phyloP scores from a whole-genome alignment of 2,329 filamentous ascomycete genomes.

The Coleophoma crateriformis region DNA sequence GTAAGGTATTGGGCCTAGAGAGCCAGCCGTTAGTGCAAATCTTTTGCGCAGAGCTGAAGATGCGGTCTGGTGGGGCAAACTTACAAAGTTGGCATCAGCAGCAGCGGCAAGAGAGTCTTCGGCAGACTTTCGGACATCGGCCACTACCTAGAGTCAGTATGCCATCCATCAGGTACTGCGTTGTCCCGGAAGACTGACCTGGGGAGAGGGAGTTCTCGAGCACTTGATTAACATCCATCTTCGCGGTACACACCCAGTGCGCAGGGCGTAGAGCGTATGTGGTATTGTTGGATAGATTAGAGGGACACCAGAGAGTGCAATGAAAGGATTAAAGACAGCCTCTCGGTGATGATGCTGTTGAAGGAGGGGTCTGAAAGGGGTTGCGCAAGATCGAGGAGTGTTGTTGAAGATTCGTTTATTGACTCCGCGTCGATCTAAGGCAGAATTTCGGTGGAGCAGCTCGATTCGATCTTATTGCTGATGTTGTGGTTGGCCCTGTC shows the following conservation, averaged over 20 bases:
- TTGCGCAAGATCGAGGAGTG: conserved; percentile 5
- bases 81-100: conserved; percentile 91
- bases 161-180: no score
- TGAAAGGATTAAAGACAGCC: background rate
- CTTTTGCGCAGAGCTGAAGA: conserved; percentile 12
- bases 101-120: conserved; percentile 93
- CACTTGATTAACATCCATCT: conserved; percentile 97
- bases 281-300: background rate
- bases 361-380: conserved; percentile 2
- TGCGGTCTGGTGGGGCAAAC: conserved; percentile 23
- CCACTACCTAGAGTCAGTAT: conserved; percentile 57
- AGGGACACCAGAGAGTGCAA: no score
- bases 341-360: conserved; percentile 2
- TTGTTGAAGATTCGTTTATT: conserved; percentile 3
- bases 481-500: background rate
- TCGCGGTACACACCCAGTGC: conserved; percentile 31
- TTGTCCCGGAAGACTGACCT: conserved; percentile 51
- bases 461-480: background rate
- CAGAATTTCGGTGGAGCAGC: background rate
- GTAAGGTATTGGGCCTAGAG: conserved; percentile 82
- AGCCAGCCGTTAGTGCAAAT: conserved; percentile 13
- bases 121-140: conserved; percentile 79
- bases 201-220: conserved; percentile 94
- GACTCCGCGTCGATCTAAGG: conserved; percentile 3
- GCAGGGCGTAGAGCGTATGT: conserved; percentile 12